Percentiles rank a stretch among this genome's conserved stretches.
These are phyloP conservation scores for Colletotrichum musicola DNA, from an alignment of 2,329 filamentous ascomycete genomes.

Conservation along the genomic window DNA sequence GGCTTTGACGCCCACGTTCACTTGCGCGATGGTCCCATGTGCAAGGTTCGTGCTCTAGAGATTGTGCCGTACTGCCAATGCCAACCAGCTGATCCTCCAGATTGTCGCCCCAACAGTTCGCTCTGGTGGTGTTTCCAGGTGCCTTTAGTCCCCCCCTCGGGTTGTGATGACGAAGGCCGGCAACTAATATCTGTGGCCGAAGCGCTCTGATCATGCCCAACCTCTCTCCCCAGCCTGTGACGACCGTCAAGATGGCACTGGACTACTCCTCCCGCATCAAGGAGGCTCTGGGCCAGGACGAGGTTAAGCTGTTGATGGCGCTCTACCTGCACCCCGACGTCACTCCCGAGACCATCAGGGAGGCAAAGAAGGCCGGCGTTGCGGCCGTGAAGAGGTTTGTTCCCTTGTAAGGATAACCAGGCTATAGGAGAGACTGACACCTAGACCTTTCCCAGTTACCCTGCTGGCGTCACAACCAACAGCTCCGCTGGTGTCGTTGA, in stretches of 20 bases:
- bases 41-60: constrained; percentile 51
- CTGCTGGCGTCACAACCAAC: constrained; percentile 72
- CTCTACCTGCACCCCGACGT: constrained; percentile 75
- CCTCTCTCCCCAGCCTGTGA: constrained; percentile 71
- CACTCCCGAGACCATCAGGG: constrained; percentile 76
- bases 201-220: constrained; percentile 65
- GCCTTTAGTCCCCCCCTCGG: background rate
- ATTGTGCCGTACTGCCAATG: no score
- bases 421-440: background rate
- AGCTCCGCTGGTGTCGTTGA: constrained; percentile 77
- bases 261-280: constrained; percentile 74
- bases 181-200: background rate
- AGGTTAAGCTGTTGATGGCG: constrained; percentile 78
- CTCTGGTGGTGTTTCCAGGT: constrained; percentile 70
- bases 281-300: constrained; percentile 56
- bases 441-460: constrained; percentile 17
- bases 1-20: constrained; percentile 80
- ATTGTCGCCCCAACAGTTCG: constrained; percentile 64
- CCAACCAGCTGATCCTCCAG: background rate
- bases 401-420: no score
- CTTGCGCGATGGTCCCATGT: constrained; percentile 75
- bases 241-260: constrained; percentile 71
- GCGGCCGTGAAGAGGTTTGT: constrained; percentile 71
- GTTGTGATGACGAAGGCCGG: background rate
- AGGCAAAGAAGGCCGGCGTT: constrained; percentile 80